These are phyloP conservation scores for Hsuehochloa calcarea DNA, from an alignment of 176 grass and related monocot species.

Conservation along the genomic window DNA sequence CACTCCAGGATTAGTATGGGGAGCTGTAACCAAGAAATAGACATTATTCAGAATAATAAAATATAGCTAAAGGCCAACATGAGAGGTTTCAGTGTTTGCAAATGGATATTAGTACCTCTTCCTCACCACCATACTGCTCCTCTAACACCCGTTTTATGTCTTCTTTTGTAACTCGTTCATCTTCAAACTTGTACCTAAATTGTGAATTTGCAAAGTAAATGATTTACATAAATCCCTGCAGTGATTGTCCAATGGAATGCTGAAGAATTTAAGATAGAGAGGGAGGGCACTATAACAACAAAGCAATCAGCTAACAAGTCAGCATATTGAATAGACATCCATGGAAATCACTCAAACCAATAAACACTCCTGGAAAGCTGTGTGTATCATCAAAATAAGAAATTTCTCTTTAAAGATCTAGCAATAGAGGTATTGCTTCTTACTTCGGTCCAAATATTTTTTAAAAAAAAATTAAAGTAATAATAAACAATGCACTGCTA, in stretches of 20 bases:
- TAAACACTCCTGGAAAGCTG: not conserved
- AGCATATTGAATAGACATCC: not conserved
- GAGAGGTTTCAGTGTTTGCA: not conserved
- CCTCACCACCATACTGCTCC: conserved; percentile 81
- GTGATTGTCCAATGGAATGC: not conserved
- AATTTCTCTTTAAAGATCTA: not conserved
- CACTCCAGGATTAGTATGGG: conserved; percentile 64
- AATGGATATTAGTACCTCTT: conserved; percentile 48
- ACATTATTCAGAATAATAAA: not conserved
- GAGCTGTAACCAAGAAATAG: conserved; percentile 40
- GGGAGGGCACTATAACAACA: not conserved
- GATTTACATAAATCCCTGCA: not conserved
- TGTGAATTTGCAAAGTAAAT: conserved; percentile 23
- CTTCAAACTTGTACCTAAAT: conserved; percentile 76
- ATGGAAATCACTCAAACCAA: not conserved
- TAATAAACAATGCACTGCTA: not conserved
- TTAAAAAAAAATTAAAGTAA: not conserved
- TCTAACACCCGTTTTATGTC: conserved; percentile 53
- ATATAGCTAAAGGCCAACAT: not conserved
- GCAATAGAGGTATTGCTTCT: not conserved
- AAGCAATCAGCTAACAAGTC: not conserved
- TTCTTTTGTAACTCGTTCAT: conserved; percentile 80
- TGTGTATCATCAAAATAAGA: not conserved
- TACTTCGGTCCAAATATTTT: not conserved
- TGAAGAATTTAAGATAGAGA: not conserved